Percentiles rank a stretch among this genome's conserved stretches.
phyloP scores from a whole-genome alignment of 192 early-diverging fungal species.

The Coemansia sp. region DNA sequence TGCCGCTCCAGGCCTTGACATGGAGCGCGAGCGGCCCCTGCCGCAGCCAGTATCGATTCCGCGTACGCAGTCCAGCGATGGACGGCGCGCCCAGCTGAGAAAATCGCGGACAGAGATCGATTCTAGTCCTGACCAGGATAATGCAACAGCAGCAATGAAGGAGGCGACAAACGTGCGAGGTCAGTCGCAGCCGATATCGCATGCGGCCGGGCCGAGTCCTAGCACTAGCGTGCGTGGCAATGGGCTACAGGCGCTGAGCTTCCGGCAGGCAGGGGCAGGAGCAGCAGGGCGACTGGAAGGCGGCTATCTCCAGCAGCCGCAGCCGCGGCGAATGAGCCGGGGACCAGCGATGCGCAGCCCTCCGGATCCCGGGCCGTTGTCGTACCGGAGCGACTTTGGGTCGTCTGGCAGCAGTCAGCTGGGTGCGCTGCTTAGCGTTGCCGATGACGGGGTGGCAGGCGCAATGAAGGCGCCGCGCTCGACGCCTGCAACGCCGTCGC shows the following conservation, averaged over 20 bases:
- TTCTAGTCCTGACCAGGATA: not conserved
- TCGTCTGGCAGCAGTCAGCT: conserved; percentile 13
- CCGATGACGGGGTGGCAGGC: conserved; percentile 3
- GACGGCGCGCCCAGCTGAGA: not conserved
- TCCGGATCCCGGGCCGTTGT: conserved; percentile 13
- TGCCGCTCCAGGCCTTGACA: conserved; percentile 18
- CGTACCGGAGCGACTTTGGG: conserved; percentile 32
- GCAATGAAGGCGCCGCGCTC: conserved; percentile 15
- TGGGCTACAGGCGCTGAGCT: conserved; percentile 6
- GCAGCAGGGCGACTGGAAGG: too few species aligned
- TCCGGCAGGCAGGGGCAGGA: too few species aligned
- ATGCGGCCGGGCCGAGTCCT: conserved; percentile 3
- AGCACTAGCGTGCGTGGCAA: conserved; percentile 7
- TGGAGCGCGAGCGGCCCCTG: conserved; percentile 13
- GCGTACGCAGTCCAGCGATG: not conserved
- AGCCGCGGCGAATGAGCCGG: not conserved
- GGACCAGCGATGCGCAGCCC: conserved; percentile 3
- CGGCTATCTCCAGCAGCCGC: not conserved
- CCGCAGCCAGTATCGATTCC: conserved; percentile 19
- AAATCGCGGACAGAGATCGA: not conserved
- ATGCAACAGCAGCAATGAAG: not conserved
- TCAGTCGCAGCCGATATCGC: conserved; percentile 24
- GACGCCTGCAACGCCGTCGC: conserved; percentile 28
- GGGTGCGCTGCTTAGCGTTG: conserved; percentile 18
- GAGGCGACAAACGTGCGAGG: conserved; percentile 10